Evolutionary conservation across 208 protist genomes (phyloP).

Genomic region (Wallacemonas sp.): DNA sequence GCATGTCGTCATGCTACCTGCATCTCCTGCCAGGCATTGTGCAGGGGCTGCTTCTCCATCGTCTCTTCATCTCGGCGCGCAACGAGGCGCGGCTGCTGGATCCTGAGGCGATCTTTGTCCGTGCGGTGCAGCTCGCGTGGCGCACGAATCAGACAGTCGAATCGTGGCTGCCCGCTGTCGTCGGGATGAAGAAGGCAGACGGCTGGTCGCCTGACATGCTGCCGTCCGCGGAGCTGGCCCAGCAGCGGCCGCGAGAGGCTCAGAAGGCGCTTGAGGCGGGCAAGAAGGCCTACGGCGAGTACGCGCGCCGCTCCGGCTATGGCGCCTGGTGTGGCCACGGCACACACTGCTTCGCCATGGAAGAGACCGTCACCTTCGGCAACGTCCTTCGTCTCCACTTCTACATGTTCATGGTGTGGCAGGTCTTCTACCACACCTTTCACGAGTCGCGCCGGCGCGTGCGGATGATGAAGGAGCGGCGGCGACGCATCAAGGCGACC

Average conservation of each 20-base stretch:
- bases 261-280: background rate
- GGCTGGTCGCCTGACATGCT: background rate
- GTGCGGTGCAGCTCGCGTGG: slow-evolving; percentile 20
- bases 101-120: slow-evolving; percentile 31
- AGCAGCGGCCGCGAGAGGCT: background rate
- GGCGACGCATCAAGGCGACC: slow-evolving; percentile 22
- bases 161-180: slow-evolving; percentile 22
- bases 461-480: slow-evolving; percentile 23
- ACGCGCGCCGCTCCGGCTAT: slow-evolving; percentile 31
- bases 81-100: slow-evolving; percentile 42
- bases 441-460: slow-evolving; percentile 39
- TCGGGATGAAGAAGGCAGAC: background rate
- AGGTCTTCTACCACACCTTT: slow-evolving; percentile 62
- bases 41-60: slow-evolving; percentile 59
- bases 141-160: slow-evolving; percentile 24
- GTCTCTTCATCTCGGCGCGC: slow-evolving; percentile 43
- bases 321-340: slow-evolving; percentile 44
- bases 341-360: slow-evolving; percentile 57
- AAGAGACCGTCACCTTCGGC: slow-evolving; percentile 39
- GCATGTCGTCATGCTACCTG: slow-evolving; percentile 72
- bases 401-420: slow-evolving; percentile 68
- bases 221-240: background rate
- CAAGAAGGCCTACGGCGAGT: slow-evolving; percentile 17
- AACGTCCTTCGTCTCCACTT: slow-evolving; percentile 55
- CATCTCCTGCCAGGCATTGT: slow-evolving; percentile 56